Evolutionary conservation across 805 yeast species (phyloP), one percentile per base, ranked within the genome.

Genomic region (Candida ortonii): DNA sequence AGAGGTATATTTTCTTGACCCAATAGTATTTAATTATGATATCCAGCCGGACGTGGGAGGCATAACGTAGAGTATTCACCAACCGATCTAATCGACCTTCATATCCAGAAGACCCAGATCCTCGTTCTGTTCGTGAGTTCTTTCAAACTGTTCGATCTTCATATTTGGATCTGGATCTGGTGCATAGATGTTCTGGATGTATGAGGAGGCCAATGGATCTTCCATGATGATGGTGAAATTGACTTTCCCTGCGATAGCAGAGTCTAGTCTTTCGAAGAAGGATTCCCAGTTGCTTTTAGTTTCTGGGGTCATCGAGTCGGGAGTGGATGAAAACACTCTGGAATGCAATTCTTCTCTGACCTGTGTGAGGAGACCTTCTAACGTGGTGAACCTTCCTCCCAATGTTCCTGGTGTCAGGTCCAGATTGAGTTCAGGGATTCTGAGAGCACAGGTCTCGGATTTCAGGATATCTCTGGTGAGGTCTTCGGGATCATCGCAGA

Each of bases 111-210:
- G 68, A 15, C 99, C 99, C 45, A 93, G 72, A 26, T 83, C 90
- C 55, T 93, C 98, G 57, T 93, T 88, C 62, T 89, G 94, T 53
- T 86, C 83, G 25, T 70, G 67, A 2, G 95, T 80, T 69, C 99
- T 84, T 48, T 87, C 95, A 49, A 77, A 86, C 38, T 93, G 96
- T 63, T 84, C 96, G 41, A 84, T 76, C 25, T 60, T 70, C 97
- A 93, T 93, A 58, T 90, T 86, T 46, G 99, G 99, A 64, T 93
- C 99, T 25, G 76, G 76, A 64, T 93, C 99, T 17, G 99, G 99
- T 22, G 99, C 99, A 56, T 89, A 93, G n/a, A 90, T 93, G 57
- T 93, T 93, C 64, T 93, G 99, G 44, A 93, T 84, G 55, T 93
- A 93, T 1, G 96, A 87, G 4, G 95, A 82, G 13, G 97, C 96